A percentile compares a stretch with the other conserved stretches of the same genome.
These are phyloP conservation scores for Talaromyces sp. DNA, from an alignment of 2,329 filamentous ascomycete species.

Conservation along the genomic window DNA sequence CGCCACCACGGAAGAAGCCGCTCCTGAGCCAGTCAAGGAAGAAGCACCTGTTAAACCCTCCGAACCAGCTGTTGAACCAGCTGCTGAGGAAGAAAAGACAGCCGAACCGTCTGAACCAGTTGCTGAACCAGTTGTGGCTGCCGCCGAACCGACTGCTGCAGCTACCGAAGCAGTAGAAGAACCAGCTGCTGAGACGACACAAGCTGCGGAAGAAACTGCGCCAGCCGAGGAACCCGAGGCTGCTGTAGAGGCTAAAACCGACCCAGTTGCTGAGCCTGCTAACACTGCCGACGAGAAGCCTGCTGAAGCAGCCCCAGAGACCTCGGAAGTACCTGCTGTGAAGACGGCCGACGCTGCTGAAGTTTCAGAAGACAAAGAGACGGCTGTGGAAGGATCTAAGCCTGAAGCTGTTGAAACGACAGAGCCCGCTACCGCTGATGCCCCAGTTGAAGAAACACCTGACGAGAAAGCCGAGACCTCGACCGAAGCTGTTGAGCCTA, in stretches of 20 bases:
- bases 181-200: neutral
- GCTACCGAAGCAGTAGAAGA: slow-evolving; percentile 4
- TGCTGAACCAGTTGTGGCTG: neutral
- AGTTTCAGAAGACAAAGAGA: neutral
- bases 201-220: neutral
- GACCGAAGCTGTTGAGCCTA: neutral
- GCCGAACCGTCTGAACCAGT: neutral
- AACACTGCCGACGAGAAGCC: neutral
- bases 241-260: neutral
- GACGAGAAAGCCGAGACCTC: neutral
- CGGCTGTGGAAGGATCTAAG: neutral
- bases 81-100: neutral
- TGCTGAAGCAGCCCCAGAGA: neutral
- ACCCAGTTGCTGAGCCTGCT: neutral
- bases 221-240: neutral
- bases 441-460: neutral
- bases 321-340: neutral
- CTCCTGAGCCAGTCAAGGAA: neutral
- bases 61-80: neutral
- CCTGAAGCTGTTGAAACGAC: neutral
- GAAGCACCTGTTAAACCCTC: neutral
- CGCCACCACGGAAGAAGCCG: neutral
- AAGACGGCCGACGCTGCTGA: neutral
- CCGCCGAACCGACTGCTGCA: neutral
- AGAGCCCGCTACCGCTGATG: neutral